These are phyloP conservation scores for Penicillium sp. DNA, from an alignment of 2,329 filamentous ascomycete genomes.

Conservation along the genomic window DNA sequence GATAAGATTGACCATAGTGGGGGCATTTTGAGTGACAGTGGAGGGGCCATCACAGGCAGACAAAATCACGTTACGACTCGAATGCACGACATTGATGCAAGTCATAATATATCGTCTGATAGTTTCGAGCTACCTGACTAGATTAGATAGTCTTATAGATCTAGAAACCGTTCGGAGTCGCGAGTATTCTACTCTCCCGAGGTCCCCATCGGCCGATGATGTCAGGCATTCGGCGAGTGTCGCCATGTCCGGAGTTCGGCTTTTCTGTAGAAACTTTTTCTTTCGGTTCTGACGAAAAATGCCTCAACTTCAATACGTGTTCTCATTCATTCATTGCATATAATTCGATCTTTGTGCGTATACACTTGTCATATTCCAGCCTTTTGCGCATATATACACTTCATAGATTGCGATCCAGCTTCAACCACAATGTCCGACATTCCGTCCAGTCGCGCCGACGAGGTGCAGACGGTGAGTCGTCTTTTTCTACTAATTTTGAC, in stretches of 20 bases:
- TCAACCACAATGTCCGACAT: slow-evolving; percentile 30
- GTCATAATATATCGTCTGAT: too few species aligned
- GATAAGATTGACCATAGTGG: slow-evolving; percentile 7
- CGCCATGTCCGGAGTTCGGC: slow-evolving; percentile 28
- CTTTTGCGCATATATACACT: not conserved
- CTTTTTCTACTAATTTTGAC: not conserved
- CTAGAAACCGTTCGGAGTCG: not conserved
- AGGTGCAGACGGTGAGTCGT: slow-evolving; percentile 47
- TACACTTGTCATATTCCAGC: not conserved
- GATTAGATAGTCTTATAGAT: not conserved
- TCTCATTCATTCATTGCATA: slow-evolving; percentile 4
- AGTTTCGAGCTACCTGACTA: too few species aligned
- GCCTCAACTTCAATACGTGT: not conserved
- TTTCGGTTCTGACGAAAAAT: slow-evolving; percentile 9
- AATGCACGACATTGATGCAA: too few species aligned
- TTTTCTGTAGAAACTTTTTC: slow-evolving; percentile 20
- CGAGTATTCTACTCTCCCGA: not conserved
- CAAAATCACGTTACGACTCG: not conserved
- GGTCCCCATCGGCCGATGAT: slow-evolving; percentile 22
- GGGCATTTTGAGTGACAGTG: slow-evolving; percentile 2
- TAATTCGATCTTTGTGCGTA: not conserved
- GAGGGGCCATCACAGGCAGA: not conserved
- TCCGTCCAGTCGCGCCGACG: slow-evolving; percentile 40
- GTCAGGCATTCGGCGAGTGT: slow-evolving; percentile 27
- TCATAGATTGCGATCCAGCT: slow-evolving; percentile 2